Base-by-base conservation (phyloP, 2,329 filamentous ascomycete genomes). In the Sphaceloma murrayae region DNA sequence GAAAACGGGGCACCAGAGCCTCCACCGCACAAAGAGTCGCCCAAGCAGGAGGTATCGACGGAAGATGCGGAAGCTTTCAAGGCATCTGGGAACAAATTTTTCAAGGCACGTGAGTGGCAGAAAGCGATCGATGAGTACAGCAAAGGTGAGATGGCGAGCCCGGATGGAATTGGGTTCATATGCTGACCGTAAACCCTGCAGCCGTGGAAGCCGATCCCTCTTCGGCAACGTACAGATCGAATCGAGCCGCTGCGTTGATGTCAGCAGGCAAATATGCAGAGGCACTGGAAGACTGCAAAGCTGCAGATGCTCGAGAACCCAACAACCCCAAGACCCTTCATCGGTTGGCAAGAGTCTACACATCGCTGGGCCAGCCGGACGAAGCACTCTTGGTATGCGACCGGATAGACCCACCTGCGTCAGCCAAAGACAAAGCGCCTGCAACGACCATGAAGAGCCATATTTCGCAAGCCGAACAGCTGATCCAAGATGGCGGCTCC, bases 161-260 rank as follows among this genome's bases (percentile, higher is more conserved):
- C n/a, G n/a, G n/a, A n/a, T n/a, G n/a, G n/a, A n/a, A n/a, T n/a
- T n/a, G n/a, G n/a, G n/a, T n/a, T n/a, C n/a, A n/a, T 31, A 27
- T 34, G 48, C 60, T 52, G 48, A 48, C 33, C 46, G 17, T 48
- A 4, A 26, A 10, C 16, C n/a, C n/a, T n/a, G 46, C 60, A 95
- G 91, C 91, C 49, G 83, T 98, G 57, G 83, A 91, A 55, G 75
- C 89, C 51, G 80, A 89, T 57, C 88, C 88, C 44, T 73, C 80
- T 55, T 93, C 88, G 42, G 72, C 88, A 26, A 94, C 87, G 34
- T 96, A 94, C 64, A 75, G 94, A 52, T 89, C 85, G 62, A 98
- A 98, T 71, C 82, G 91, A 57, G 88, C 91, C 29, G 91, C 91
- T 21, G 91, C 91, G 26, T 86, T 85, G 68, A 94, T 98, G 73